Base-by-base conservation (phyloP, 805 yeast species). In the Starmerella floris region DNA sequence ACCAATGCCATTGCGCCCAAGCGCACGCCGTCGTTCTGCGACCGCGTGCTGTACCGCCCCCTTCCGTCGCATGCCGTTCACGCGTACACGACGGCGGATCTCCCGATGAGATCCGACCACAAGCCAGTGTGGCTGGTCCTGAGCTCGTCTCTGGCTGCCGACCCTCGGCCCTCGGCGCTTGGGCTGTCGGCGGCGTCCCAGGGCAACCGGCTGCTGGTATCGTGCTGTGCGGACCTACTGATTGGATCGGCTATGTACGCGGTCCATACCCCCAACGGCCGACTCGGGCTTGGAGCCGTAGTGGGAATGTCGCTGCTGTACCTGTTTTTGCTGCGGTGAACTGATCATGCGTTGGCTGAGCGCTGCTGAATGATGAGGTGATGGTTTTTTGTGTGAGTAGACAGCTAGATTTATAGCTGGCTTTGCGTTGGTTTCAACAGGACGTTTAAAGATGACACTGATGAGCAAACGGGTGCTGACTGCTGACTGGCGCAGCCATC, bases 1-100 rank as follows among this genome's bases (percentile, higher is more conserved):
- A 66, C 76, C 0, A 40, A 49, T 3, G 67, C 69, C n/a, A 81
- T 73, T 57, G 72, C 73, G 46, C 33, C 57, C 2, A 77, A 75
- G 50, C 66, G 95, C 42, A 63, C 65, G 1, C 93, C 95, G 0
- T 78, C 94, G 5, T 87, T 94, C 94, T 85, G 95, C 60, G 97
- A 87, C 57, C 62, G 97, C 41, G 72, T 87, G 5, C 57, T 87
- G 36, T 83, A 64, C 53, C 28, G 50, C 4, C 20, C 23, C 3
- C 22, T 41, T 5, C 15, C 23, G 11, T 42, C 31, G 5, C 21
- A 26, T 10, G 17, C 3, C 3, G 35, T 44, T 5, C 5, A 16
- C 6, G n/a, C 16, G 13, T 46, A 46, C 32, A 26, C 28, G 15
- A 10, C 31, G 8, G 10, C 37, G 21, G 23, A 16, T 22, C 22